phyloP scores from a whole-genome alignment of 179 eudicot species.

The Patellifolia procumbens region DNA sequence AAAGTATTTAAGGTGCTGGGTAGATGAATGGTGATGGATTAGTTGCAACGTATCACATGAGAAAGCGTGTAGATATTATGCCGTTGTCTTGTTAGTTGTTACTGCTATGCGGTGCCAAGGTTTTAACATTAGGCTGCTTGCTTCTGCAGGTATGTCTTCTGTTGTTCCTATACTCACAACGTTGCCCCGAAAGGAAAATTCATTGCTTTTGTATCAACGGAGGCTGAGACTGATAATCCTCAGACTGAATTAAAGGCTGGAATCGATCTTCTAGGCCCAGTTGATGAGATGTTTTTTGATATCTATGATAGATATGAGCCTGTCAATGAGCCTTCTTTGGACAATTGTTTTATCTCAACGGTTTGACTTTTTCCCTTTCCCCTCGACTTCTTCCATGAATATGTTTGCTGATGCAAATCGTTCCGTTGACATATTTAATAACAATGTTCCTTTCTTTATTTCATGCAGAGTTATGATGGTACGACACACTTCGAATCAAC shows the following conservation, averaged over 20 bases:
- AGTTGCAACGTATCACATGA: neutral
- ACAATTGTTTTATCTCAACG: slow-evolving; percentile 74
- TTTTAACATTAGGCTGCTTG: slow-evolving; percentile 7
- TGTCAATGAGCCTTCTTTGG: slow-evolving; percentile 70
- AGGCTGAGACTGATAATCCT: slow-evolving; percentile 83
- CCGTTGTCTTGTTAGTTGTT: neutral
- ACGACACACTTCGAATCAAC: slow-evolving; percentile 33
- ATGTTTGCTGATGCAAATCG: slow-evolving; percentile 1
- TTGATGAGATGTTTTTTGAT: slow-evolving; percentile 81
- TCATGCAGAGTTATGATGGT: slow-evolving; percentile 29
- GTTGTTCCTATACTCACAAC: slow-evolving; percentile 82
- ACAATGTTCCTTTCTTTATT: neutral
- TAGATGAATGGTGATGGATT: neutral
- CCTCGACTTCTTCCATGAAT: neutral
- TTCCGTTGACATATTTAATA: neutral
- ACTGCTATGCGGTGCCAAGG: neutral
- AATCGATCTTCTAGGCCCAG: slow-evolving; percentile 78
- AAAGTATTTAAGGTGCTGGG: neutral
- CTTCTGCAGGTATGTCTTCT: slow-evolving; percentile 68
- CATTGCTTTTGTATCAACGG: slow-evolving; percentile 89
- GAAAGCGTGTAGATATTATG: neutral
- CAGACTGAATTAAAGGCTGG: slow-evolving; percentile 77
- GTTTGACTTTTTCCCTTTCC: slow-evolving; percentile 29
- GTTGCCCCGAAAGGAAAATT: slow-evolving; percentile 87
- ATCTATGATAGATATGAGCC: slow-evolving; percentile 82